Evolutionary conservation across 768 basidiomycete species (phyloP).

Genomic region (Thelephora ganbajun): DNA sequence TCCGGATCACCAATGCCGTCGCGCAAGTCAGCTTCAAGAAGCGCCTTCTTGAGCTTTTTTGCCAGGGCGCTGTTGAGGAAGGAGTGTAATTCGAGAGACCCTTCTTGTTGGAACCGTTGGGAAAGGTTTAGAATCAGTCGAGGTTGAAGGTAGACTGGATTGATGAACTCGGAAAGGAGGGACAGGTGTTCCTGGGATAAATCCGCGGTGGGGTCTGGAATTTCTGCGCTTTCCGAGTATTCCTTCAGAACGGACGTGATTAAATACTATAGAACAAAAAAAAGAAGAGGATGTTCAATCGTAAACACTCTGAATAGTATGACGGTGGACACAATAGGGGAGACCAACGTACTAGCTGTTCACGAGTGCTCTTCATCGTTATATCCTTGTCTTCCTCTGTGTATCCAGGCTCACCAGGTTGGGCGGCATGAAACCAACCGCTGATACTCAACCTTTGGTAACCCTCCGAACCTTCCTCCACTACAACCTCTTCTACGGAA

Average conservation of each 20-base stretch:
- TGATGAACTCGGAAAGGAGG: constrained; percentile 76
- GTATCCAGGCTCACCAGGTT: constrained; percentile 85
- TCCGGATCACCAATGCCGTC: constrained; percentile 40
- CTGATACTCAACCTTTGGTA: constrained; percentile 75
- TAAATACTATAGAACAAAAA: background rate
- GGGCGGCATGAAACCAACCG: constrained; percentile 93
- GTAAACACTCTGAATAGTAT: constrained; percentile 6
- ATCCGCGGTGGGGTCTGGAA: constrained; percentile 29
- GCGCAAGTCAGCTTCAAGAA: constrained; percentile 46
- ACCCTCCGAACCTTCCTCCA: constrained; percentile 52
- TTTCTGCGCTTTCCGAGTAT: constrained; percentile 33
- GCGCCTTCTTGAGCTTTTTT: constrained; percentile 44
- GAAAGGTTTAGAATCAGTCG: constrained; percentile 73
- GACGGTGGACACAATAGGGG: constrained; percentile 4
- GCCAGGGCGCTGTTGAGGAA: constrained; percentile 69
- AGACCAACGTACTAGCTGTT: constrained; percentile 68
- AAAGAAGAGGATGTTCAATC: background rate
- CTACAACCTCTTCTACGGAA: constrained; percentile 93
- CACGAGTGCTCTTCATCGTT: constrained; percentile 65
- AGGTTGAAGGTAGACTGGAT: constrained; percentile 79
- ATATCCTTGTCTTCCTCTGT: constrained; percentile 30
- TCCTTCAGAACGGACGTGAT: constrained; percentile 49
- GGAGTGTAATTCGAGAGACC: constrained; percentile 76
- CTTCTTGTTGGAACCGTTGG: constrained; percentile 71
- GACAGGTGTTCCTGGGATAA: constrained; percentile 46